These are phyloP conservation scores for Yamadazyma spencermartinsiae DNA, from an alignment of 1,139 yeast genomes.

Conservation along the genomic window DNA sequence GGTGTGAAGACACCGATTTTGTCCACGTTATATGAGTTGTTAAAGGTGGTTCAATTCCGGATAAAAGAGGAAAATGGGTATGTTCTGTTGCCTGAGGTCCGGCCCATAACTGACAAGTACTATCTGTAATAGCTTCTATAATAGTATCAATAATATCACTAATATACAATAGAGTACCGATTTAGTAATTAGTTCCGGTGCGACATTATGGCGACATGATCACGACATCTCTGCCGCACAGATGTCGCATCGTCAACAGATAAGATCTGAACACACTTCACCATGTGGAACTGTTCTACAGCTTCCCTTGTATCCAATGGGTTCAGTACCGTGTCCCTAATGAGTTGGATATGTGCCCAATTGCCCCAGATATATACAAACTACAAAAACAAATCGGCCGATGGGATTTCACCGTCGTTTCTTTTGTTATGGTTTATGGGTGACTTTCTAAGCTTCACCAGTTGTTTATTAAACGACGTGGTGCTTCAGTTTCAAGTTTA, in stretches of 20 bases:
- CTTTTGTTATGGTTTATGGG: constrained; percentile 81
- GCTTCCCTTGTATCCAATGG: constrained; percentile 22
- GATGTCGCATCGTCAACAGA: background rate
- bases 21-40: constrained; percentile 32
- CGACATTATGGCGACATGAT: too few species aligned
- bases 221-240: too few species aligned
- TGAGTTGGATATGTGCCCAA: constrained; percentile 82
- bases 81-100: constrained; percentile 10
- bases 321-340: constrained; percentile 37
- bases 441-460: constrained; percentile 75
- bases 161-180: background rate
- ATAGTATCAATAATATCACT: background rate
- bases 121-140: constrained; percentile 5
- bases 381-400: constrained; percentile 75
- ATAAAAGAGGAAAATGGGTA: constrained; percentile 14
- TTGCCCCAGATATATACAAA: constrained; percentile 83
- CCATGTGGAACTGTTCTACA: constrained; percentile 8
- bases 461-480: constrained; percentile 77
- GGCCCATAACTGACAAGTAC: constrained; percentile 13
- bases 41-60: constrained; percentile 37
- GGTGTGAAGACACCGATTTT: constrained; percentile 18
- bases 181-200: background rate
- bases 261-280: too few species aligned
- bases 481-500: constrained; percentile 72
- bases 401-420: constrained; percentile 80